Percentiles rank a stretch among this genome's conserved stretches.
phyloP scores from a whole-genome alignment of 768 basidiomycete species.

The Termitomyces sp. region DNA sequence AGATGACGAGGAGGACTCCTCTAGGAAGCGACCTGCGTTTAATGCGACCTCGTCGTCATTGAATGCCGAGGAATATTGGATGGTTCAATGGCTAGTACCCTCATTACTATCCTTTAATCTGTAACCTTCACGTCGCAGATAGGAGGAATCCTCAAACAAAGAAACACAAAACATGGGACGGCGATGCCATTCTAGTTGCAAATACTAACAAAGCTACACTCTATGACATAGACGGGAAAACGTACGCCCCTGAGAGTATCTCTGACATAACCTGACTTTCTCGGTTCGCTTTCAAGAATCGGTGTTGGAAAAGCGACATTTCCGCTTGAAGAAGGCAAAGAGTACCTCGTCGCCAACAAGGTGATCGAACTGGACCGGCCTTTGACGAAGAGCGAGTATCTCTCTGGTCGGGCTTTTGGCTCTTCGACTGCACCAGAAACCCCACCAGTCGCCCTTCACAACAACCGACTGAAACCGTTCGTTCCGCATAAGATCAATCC shows the following conservation, averaged over 20 bases:
- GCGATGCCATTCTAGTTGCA: constrained; percentile 63
- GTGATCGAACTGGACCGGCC: constrained; percentile 62
- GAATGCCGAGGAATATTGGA: constrained; percentile 46
- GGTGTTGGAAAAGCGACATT: constrained; percentile 42
- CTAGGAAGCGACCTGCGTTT: constrained; percentile 26
- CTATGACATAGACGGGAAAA: constrained; percentile 59
- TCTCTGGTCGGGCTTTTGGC: constrained; percentile 63
- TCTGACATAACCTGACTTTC: neutral
- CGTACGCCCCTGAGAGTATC: constrained; percentile 35
- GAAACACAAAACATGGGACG: constrained; percentile 92
- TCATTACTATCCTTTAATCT: neutral
- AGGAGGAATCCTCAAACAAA: constrained; percentile 69
- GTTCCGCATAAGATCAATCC: constrained; percentile 11
- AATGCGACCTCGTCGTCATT: constrained; percentile 5
- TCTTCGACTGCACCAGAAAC: neutral
- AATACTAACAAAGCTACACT: constrained; percentile 40
- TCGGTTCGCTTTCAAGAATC: constrained; percentile 32
- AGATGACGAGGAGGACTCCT: constrained; percentile 20
- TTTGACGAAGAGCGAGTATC: constrained; percentile 48
- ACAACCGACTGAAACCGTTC: constrained; percentile 14
- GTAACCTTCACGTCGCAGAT: neutral
- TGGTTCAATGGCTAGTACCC: constrained; percentile 62
- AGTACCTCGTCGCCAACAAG: constrained; percentile 40
- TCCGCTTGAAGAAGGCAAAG: constrained; percentile 33
- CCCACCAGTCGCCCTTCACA: neutral